Percentiles rank a stretch among this genome's conserved stretches.
These are phyloP conservation scores for Eremochloa ophiuroides DNA, from an alignment of 176 grass and related monocot genomes.

Conservation along the genomic window DNA sequence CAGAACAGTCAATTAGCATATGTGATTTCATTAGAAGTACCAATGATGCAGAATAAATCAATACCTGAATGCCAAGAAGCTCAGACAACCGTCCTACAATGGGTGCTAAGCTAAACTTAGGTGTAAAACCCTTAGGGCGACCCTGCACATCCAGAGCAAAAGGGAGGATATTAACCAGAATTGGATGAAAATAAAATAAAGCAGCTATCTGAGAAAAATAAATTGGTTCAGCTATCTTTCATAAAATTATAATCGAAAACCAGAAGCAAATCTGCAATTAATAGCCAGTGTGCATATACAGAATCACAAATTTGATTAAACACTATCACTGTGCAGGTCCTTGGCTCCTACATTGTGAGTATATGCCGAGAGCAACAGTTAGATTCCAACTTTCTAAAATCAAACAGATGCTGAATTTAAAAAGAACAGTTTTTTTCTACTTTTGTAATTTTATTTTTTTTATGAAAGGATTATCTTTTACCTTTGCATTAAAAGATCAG, in stretches of 20 bases:
- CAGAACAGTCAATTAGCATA: background rate
- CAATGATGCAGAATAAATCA: background rate
- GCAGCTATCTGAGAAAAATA: background rate
- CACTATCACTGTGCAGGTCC: background rate
- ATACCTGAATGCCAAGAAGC: constrained; percentile 62
- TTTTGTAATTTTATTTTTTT: background rate
- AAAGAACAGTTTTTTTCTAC: background rate
- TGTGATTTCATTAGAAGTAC: background rate
- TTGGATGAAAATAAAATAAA: background rate
- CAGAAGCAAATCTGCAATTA: background rate
- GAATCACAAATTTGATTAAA: background rate
- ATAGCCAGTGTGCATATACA: background rate
- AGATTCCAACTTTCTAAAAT: background rate
- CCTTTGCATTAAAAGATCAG: background rate
- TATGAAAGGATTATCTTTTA: background rate
- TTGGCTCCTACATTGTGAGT: constrained; percentile 14
- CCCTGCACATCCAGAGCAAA: constrained; percentile 45
- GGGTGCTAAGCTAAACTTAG: constrained; percentile 65
- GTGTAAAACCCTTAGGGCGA: constrained; percentile 75
- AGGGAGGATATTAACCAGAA: background rate
- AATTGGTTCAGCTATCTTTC: background rate
- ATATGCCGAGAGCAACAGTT: background rate
- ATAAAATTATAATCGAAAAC: background rate
- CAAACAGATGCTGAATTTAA: background rate
- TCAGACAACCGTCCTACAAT: constrained; percentile 60